These are phyloP conservation scores for Blastobotrys chiropterorum DNA, from an alignment of 805 yeast genomes.

Conservation along the genomic window DNA sequence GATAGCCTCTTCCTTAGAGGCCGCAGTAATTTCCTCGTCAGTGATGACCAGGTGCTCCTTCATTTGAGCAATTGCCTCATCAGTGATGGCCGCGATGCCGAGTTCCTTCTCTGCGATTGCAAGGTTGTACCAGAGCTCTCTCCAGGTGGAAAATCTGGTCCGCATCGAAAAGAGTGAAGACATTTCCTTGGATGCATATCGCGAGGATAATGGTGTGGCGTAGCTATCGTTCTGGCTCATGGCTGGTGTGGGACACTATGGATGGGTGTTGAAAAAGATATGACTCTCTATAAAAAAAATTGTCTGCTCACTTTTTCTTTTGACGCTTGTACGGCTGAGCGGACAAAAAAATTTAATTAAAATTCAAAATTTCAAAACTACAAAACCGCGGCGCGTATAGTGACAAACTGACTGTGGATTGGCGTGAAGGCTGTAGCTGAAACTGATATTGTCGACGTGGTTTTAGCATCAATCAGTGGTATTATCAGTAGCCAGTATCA, in stretches of 20 bases:
- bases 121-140: slow-evolving; percentile 91
- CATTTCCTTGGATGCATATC: slow-evolving; percentile 98
- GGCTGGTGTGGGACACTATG: neutral
- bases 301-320: neutral
- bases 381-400: neutral
- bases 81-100: slow-evolving; percentile 78
- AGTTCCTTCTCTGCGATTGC: slow-evolving; percentile 94
- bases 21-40: slow-evolving; percentile 86
- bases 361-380: no score
- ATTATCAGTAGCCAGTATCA: no score
- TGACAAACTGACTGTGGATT: no score
- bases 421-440: neutral
- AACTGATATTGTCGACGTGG: no score
- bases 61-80: slow-evolving; percentile 89
- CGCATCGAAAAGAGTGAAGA: slow-evolving; percentile 83
- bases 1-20: slow-evolving; percentile 90
- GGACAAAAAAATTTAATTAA: neutral
- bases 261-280: neutral
- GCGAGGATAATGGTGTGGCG: slow-evolving; percentile 87
- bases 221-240: slow-evolving; percentile 63
- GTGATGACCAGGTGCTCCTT: slow-evolving; percentile 69
- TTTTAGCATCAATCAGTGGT: no score
- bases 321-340: neutral
- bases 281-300: neutral
- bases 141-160: slow-evolving; percentile 96